These are phyloP conservation scores for Cotoneaster glaucophyllus DNA, from an alignment of 306 rosid species.

Conservation along the genomic window DNA sequence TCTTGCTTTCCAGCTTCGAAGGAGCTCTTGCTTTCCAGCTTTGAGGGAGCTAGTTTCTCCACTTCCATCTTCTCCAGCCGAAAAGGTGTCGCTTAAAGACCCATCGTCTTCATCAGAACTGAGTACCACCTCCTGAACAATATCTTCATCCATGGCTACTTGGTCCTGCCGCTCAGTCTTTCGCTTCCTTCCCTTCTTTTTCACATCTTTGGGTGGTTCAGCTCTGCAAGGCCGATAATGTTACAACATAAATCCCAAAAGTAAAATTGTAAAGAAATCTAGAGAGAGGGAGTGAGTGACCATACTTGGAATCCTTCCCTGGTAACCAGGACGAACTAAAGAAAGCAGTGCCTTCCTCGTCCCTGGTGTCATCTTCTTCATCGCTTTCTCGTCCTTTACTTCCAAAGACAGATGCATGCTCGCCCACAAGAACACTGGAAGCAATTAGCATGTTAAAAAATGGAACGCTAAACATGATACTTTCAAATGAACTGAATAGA, in stretches of 20 bases:
- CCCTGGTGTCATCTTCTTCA: constrained; percentile 38
- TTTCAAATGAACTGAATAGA: constrained; percentile 3
- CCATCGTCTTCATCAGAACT: constrained; percentile 84
- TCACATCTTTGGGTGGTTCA: constrained; percentile 35
- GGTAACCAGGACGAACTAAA: constrained; percentile 94
- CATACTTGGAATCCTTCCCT: constrained; percentile 61
- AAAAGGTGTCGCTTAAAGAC: constrained; percentile 17
- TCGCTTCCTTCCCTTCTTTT: constrained; percentile 43
- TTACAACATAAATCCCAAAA: background rate
- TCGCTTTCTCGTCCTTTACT: constrained; percentile 51
- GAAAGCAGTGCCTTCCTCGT: constrained; percentile 45
- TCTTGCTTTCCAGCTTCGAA: constrained; percentile 32
- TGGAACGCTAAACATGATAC: constrained; percentile 15
- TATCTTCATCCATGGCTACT: constrained; percentile 57
- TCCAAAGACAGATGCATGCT: constrained; percentile 52
- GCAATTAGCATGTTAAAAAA: constrained; percentile 28
- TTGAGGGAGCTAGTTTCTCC: constrained; percentile 1
- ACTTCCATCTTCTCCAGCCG: constrained; percentile 31
- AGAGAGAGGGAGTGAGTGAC: background rate
- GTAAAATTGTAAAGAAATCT: background rate
- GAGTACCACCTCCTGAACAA: constrained; percentile 83
- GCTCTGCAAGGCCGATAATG: constrained; percentile 31
- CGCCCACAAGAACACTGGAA: constrained; percentile 75
- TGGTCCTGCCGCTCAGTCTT: constrained; percentile 30
- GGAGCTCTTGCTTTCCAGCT: no score